Evolutionary conservation across 192 early-diverging fungal genomes (phyloP).

Genomic region (Coemansia sp.): DNA sequence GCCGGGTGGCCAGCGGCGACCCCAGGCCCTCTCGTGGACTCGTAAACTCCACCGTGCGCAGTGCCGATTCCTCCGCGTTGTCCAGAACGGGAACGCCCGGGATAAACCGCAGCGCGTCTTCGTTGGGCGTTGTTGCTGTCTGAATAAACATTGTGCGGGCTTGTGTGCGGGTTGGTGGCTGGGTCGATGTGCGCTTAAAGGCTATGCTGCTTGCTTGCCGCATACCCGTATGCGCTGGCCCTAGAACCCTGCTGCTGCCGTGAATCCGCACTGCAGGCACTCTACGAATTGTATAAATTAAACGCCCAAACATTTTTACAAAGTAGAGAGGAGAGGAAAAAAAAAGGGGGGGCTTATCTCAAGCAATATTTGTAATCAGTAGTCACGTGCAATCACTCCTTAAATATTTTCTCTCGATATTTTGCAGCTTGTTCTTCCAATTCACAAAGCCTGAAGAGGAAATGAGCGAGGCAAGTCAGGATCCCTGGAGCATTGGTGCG

Average conservation of each 20-base stretch:
- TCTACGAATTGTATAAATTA: too few species aligned
- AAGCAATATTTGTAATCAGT: too few species aligned
- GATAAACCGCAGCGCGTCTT: conserved; percentile 94
- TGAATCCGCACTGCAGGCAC: too few species aligned
- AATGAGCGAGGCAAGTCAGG: not conserved
- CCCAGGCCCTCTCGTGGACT: conserved; percentile 67
- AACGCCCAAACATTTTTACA: conserved; percentile 1
- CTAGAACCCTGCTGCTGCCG: too few species aligned
- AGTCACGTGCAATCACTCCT: too few species aligned
- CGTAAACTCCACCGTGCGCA: conserved; percentile 82
- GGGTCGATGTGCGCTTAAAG: too few species aligned
- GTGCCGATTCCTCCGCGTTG: conserved; percentile 16
- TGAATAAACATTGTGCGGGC: conserved; percentile 78
- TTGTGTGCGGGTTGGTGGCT: too few species aligned
- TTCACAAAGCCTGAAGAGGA: too few species aligned
- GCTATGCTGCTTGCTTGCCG: not conserved
- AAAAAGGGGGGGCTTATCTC: not conserved
- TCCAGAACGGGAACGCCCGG: conserved; percentile 83
- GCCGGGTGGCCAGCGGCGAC: conserved; percentile 84
- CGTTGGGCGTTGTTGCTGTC: conserved; percentile 90
- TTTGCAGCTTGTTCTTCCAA: too few species aligned
- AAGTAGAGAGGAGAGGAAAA: conserved; percentile 1
- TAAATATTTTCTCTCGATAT: too few species aligned
- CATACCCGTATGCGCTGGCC: not conserved
- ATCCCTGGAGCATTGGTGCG: conserved; percentile 21